phyloP scores from a whole-genome alignment of 352 stramenopile species.

The Blastocystis sp. region DNA sequence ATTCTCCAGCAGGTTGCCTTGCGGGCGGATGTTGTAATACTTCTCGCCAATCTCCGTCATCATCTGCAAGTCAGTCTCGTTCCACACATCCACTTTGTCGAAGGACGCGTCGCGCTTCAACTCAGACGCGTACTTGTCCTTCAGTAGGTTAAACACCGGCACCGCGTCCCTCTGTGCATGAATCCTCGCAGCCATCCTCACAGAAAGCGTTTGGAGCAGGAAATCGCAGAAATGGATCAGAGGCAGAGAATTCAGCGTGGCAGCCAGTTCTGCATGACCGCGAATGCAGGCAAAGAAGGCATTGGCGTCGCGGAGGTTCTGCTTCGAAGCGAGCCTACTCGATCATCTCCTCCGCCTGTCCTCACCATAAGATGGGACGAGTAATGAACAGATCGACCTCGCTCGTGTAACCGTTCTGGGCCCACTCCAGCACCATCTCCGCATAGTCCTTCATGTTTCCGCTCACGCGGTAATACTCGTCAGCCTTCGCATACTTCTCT shows the following conservation, averaged over 20 bases:
- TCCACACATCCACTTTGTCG: conserved; percentile 76
- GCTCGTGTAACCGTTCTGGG: conserved; percentile 78
- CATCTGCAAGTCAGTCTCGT: background rate
- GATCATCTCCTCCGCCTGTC: conserved; percentile 54
- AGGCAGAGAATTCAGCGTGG: conserved; percentile 76
- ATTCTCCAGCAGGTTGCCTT: conserved; percentile 27
- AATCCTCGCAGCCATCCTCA: conserved; percentile 69
- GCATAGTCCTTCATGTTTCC: conserved; percentile 79
- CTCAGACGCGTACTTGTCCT: conserved; percentile 79
- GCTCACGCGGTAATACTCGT: conserved; percentile 80
- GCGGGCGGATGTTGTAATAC: conserved; percentile 52
- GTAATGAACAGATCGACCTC: conserved; percentile 81
- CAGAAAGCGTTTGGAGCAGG: conserved; percentile 81
- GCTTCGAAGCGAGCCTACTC: conserved; percentile 77
- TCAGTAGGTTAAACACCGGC: conserved; percentile 82
- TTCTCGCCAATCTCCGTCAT: conserved; percentile 46
- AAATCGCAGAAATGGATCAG: conserved; percentile 82
- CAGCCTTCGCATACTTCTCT: conserved; percentile 77
- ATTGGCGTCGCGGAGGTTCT: conserved; percentile 83
- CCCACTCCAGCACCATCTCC: conserved; percentile 79
- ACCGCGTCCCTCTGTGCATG: conserved; percentile 78
- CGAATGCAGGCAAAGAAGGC: conserved; percentile 78
- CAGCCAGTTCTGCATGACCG: conserved; percentile 74
- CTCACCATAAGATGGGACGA: conserved; percentile 79
- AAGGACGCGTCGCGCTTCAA: conserved; percentile 79